These are phyloP conservation scores for Friedmanniomyces simplex DNA, from an alignment of 495 filamentous ascomycete species.

Conservation along the genomic window DNA sequence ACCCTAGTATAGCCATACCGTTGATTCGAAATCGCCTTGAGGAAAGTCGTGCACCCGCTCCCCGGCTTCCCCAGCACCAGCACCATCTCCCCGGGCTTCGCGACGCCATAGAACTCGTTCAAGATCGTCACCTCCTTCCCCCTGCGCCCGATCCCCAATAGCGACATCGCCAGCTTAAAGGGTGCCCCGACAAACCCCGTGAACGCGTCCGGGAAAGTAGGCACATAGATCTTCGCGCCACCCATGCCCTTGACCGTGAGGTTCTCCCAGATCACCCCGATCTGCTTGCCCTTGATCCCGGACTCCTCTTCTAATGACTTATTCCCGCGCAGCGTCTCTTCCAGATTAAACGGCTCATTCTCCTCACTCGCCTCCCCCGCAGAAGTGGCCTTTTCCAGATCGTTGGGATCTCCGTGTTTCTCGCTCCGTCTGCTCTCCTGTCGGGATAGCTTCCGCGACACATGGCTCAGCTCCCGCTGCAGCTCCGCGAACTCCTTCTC, in stretches of 20 bases:
- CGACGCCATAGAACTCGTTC: conserved; percentile 45
- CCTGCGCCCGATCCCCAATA: conserved; percentile 51
- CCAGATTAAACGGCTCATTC: conserved; percentile 59
- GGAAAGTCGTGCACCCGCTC: conserved; percentile 76
- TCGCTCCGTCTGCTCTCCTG: conserved; percentile 30
- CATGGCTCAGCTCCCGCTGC: conserved; percentile 58
- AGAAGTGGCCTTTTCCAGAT: conserved; percentile 41
- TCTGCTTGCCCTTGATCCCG: conserved; percentile 68
- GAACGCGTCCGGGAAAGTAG: conserved; percentile 70
- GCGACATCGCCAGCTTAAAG: conserved; percentile 44
- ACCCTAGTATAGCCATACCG: conserved; percentile 67
- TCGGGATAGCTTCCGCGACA: conserved; percentile 35
- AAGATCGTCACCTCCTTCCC: conserved; percentile 56
- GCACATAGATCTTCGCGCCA: conserved; percentile 63
- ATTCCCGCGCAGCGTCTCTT: conserved; percentile 56
- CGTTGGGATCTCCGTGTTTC: conserved; percentile 33
- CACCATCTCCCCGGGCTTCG: conserved; percentile 68
- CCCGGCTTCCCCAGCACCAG: conserved; percentile 81
- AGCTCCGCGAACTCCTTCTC: conserved; percentile 70
- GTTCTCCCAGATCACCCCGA: conserved; percentile 69
- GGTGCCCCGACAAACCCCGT: conserved; percentile 60
- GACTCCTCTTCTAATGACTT: conserved; percentile 58
- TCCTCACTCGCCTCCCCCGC: conserved; percentile 38
- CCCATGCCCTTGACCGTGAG: conserved; percentile 70
- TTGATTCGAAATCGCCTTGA: conserved; percentile 77